These are phyloP conservation scores for Populus tremula DNA, from an alignment of 345 rosid species.

Conservation along the genomic window DNA sequence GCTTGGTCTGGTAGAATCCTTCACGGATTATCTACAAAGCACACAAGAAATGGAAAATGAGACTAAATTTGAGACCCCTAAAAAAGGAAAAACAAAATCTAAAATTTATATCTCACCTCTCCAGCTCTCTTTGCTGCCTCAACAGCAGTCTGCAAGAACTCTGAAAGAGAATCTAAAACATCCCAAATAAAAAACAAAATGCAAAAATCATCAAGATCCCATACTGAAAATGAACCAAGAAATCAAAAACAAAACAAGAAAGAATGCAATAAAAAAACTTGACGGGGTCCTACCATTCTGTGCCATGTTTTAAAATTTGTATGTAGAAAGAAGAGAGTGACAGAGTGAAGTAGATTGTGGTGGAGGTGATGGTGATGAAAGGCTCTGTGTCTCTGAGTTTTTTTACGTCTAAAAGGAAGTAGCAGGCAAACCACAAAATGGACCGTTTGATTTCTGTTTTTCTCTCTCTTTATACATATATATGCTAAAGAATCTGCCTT, in stretches of 20 bases:
- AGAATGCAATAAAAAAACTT: neutral
- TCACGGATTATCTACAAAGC: conserved; percentile 57
- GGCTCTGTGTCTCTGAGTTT: neutral
- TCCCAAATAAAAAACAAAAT: conserved; percentile 1
- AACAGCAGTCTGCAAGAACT: conserved; percentile 63
- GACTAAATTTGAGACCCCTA: neutral
- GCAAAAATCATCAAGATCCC: conserved; percentile 9
- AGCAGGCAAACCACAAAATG: neutral
- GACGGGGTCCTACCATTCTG: conserved; percentile 40
- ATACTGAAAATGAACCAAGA: neutral
- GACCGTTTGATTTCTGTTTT: neutral
- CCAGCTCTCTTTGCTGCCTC: conserved; percentile 93
- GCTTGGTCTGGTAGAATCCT: conserved; percentile 81
- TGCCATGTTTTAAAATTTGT: conserved; percentile 36
- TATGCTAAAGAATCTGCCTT: no score
- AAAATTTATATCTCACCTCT: conserved; percentile 37
- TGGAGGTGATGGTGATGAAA: neutral
- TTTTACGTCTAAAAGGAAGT: neutral
- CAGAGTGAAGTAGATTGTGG: neutral
- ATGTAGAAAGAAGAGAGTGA: conserved; percentile 2
- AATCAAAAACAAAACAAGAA: neutral
- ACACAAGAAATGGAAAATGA: neutral
- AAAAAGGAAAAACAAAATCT: neutral
- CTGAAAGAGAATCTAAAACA: conserved; percentile 50
- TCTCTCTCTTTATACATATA: neutral